Evolutionary conservation across 148 eudicot species (phyloP), one percentile per base, ranked within the genome.

Genomic region (Vaccinium corymbosum): DNA sequence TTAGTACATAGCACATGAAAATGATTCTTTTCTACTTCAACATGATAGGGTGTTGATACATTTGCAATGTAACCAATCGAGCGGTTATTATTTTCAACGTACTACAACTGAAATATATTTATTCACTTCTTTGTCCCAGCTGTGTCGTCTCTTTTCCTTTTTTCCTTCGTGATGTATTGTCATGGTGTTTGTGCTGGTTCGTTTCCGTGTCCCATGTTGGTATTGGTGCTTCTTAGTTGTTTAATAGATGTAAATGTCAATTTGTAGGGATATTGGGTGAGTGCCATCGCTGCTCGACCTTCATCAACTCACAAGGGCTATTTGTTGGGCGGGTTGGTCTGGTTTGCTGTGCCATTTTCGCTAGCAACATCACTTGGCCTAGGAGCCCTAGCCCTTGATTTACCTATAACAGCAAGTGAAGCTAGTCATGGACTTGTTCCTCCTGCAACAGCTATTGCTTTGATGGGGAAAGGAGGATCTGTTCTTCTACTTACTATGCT

Each of bases 211-310:
- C 72, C 38, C 72, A 12, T 66, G 72, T 27, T 27, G 72, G 17
- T 27, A 27, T 13, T 29, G 7, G 38, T 27, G 73, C 17, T 68
- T 68, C 42, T 13, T 27, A 68, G 38, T 68, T 68, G 73, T 7
- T 5, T 55, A 17, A 80, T 25, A 42, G 25, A 17, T 19, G 10
- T 27, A 20, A 72, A 73, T 51, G 2, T 51, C 29, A 20, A 2
- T 32, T 2, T 76, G 13, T 87, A 97, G 99, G 99, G 99, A 50
- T 97, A 97, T 84, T 97, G 98, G 99, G 95, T 97, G 70, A 97
- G 99, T 91, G 99, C 99, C 15, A 97, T 97, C 84, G 99, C 99
- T 79, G 99, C 99, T 71, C 88, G 97, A 84, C 98, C 99, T 75
- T 93, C 99, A 52, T 97, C 99, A 57, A 97, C 99, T 38, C 99